Evolutionary conservation across 1,139 yeast species (phyloP).

Genomic region (Yarrowia galli): DNA sequence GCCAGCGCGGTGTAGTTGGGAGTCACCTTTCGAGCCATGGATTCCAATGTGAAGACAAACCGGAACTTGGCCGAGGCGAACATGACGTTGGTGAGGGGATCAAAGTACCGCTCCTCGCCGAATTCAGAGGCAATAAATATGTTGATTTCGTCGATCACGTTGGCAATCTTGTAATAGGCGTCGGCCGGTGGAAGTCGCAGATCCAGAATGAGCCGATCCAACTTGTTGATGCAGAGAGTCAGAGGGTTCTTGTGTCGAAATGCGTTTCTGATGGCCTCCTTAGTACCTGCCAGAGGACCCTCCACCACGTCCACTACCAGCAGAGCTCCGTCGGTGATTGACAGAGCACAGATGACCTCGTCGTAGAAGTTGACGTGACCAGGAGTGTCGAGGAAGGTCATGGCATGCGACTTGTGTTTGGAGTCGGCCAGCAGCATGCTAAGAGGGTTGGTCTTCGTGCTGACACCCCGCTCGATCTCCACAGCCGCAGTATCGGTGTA

Average conservation of each 20-base stretch:
- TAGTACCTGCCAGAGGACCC: constrained; percentile 69
- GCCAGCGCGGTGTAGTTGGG: constrained; percentile 57
- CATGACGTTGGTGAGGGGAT: constrained; percentile 70
- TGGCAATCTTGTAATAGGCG: constrained; percentile 70
- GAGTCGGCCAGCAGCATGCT: constrained; percentile 67
- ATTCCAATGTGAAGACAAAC: constrained; percentile 68
- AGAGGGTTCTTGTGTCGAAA: constrained; percentile 60
- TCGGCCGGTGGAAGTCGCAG: constrained; percentile 76
- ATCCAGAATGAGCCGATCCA: constrained; percentile 84
- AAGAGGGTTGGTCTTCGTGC: constrained; percentile 70
- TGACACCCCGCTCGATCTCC: constrained; percentile 73
- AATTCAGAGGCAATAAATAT: constrained; percentile 54
- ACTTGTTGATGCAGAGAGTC: constrained; percentile 73
- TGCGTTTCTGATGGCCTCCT: constrained; percentile 59
- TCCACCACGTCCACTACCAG: constrained; percentile 86
- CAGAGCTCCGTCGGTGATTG: constrained; percentile 69
- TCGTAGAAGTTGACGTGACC: constrained; percentile 88
- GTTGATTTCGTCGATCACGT: constrained; percentile 70
- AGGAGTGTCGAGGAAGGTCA: constrained; percentile 83
- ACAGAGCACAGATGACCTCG: constrained; percentile 67
- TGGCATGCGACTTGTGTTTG: constrained; percentile 61
- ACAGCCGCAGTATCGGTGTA: constrained; percentile 75
- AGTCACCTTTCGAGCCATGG: constrained; percentile 59
- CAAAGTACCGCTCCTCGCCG: constrained; percentile 54
- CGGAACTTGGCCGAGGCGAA: constrained; percentile 74